Evolutionary conservation across 257 asterid species (phyloP), one percentile per base, ranked within the genome.

Genomic region (Solanum chilense): DNA sequence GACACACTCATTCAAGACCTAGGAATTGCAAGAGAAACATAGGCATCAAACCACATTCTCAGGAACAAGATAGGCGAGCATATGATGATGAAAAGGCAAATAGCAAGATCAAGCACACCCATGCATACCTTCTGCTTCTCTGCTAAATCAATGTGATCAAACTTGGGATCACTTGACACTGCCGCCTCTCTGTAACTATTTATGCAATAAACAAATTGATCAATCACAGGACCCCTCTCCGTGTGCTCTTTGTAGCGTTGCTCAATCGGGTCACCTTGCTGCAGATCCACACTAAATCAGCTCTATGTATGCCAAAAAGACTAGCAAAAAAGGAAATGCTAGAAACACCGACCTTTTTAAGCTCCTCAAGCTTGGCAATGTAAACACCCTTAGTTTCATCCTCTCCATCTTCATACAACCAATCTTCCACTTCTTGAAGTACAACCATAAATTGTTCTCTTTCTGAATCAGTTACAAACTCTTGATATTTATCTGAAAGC

Each of bases 401-500:
- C 89, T 96, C 99, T 1, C 99, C 99, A 70, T 94, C 99, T 86
- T 97, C 99, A 27, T 97, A 97, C 84, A 97, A 89, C 99, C 99
- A 97, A 89, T 97, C 98, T 90, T 97, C 99, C 25, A 93, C 95
- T 92, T 93, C 97, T 93, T 97, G 99, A 45, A 96, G 98, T 89
- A 75, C 90, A 71, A 92, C 89, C 62, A 93, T 92, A 39, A 97
- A 89, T 87, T 91, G 96, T 84, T 94, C 98, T 89, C 93, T 94
- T 86, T 95, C 99, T 3, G 94, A 49, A 7, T 97, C 99, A n/a
- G 85, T 87, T 5, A 93, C 94, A 29, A 93, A 96, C 83, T 92
- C 97, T 8, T 89, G 92, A 89, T 94, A 95, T 92, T 93, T 93
- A 88, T 94, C 98, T 47, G 90, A 71, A 37, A 96, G 99, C 99